A percentile compares a stretch with the other conserved stretches of the same genome.
Conservation (phyloP, 805 yeast species). For the Teunomyces lycoperdinae region DNA sequence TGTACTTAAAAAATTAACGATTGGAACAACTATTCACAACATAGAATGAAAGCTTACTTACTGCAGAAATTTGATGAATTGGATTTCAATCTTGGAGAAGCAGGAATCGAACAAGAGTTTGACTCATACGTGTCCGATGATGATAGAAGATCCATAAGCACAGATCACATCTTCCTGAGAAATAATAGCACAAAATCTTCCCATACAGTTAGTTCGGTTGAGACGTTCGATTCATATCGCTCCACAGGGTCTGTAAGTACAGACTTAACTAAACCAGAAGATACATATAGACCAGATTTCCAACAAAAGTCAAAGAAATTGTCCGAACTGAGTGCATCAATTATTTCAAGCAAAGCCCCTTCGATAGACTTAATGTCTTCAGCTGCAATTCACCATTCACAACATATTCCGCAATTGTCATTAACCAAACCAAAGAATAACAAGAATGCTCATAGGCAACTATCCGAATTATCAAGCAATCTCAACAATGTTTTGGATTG, state of each 20-base stretch:
- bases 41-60: background rate
- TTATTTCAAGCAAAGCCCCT: background rate
- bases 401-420: background rate
- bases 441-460: slow-evolving; percentile 1
- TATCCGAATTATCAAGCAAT: background rate
- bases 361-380: background rate
- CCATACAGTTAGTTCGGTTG: slow-evolving; percentile 6
- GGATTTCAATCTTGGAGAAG: slow-evolving; percentile 2
- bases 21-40: background rate
- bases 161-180: slow-evolving; percentile 4
- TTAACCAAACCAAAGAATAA: background rate
- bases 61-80: slow-evolving; percentile 3
- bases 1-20: background rate
- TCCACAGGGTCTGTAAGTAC: slow-evolving; percentile 6
- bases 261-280: slow-evolving; percentile 6
- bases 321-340: background rate
- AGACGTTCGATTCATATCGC: slow-evolving; percentile 2
- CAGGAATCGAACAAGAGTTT: background rate
- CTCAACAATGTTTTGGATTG: slow-evolving; percentile 7
- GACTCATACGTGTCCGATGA: background rate
- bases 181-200: slow-evolving; percentile 12
- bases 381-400: background rate
- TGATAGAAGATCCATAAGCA: background rate
- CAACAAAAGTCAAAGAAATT: background rate
- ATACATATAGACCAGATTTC: background rate